A percentile compares a stretch with the other conserved stretches of the same genome.
Evolutionary conservation across 2,329 filamentous ascomycete species (phyloP).

Genomic region (Mariannaea elegans): DNA sequence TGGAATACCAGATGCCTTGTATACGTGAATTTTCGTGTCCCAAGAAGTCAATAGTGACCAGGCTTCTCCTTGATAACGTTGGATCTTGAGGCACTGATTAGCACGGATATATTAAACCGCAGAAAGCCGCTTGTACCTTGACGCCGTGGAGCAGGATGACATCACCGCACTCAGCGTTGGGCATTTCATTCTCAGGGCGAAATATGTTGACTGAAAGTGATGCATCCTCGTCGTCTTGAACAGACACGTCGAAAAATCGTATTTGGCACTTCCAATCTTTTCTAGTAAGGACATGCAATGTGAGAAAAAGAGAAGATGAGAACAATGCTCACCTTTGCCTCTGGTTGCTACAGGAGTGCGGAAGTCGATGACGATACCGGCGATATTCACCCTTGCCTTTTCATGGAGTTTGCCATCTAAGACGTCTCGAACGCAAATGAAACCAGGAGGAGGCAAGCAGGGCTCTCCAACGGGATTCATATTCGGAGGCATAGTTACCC

Average conservation of each 20-base stretch:
- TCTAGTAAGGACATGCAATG: constrained; percentile 10
- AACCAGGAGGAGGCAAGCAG: constrained; percentile 34
- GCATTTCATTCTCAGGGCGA: constrained; percentile 58
- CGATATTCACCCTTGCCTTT: constrained; percentile 60
- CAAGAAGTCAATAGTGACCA: constrained; percentile 56
- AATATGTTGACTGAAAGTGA: constrained; percentile 68
- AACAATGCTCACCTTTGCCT: constrained; percentile 56
- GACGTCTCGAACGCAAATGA: constrained; percentile 50
- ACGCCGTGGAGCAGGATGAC: constrained; percentile 58
- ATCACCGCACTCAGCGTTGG: constrained; percentile 52
- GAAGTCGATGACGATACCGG: constrained; percentile 76
- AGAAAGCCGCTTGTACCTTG: constrained; percentile 55
- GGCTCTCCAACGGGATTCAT: constrained; percentile 12
- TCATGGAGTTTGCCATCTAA: constrained; percentile 49
- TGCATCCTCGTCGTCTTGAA: constrained; percentile 52
- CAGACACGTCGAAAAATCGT: constrained; percentile 67
- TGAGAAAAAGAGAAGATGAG: neutral
- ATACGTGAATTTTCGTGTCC: constrained; percentile 56
- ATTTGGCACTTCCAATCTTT: constrained; percentile 70
- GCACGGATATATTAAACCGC: neutral
- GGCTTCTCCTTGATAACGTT: constrained; percentile 43
- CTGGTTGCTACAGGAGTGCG: constrained; percentile 60
- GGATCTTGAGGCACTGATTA: constrained; percentile 47
- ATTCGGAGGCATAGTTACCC: constrained; percentile 17
- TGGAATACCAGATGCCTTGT: constrained; percentile 45